phyloP scores from a whole-genome alignment of 2,329 filamentous ascomycete genomes.

The Berkeleyomyces basicola region DNA sequence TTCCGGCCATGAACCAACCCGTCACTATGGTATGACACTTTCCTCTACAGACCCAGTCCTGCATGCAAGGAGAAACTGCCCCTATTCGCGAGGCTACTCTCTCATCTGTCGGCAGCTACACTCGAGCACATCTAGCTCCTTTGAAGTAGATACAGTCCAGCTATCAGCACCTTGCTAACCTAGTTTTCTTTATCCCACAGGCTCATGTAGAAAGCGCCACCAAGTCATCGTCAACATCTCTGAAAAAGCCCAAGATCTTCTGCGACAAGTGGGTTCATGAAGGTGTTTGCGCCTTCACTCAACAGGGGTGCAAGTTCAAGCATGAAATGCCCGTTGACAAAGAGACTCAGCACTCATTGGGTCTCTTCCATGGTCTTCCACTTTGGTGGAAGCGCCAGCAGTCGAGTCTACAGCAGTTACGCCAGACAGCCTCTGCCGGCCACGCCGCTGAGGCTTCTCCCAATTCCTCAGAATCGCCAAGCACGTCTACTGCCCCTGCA shows the following conservation, averaged over 20 bases:
- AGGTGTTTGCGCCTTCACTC: conserved; percentile 68
- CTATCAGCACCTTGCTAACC: neutral
- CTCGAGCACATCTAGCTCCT: neutral
- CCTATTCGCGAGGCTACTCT: neutral
- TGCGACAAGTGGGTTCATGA: conserved; percentile 85
- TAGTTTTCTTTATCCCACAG: neutral
- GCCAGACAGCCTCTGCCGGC: neutral
- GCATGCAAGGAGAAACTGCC: neutral
- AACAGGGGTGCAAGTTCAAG: conserved; percentile 77
- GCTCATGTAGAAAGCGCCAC: neutral
- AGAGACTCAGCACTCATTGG: conserved; percentile 49
- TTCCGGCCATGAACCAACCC: conserved; percentile 23
- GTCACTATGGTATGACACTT: conserved; percentile 24
- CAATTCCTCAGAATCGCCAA: neutral
- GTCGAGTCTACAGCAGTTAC: conserved; percentile 4
- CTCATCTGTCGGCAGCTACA: neutral
- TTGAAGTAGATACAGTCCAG: neutral
- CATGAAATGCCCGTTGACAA: conserved; percentile 71
- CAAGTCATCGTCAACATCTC: neutral
- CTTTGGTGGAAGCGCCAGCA: conserved; percentile 36
- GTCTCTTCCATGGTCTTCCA: conserved; percentile 50
- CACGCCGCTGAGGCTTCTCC: neutral
- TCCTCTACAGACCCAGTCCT: neutral
- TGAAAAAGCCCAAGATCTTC: conserved; percentile 47
- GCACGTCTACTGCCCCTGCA: neutral